Percentiles rank a stretch among this genome's conserved stretches.
These are phyloP conservation scores for Zelopaecilomyces penicillatus DNA, from an alignment of 2,329 filamentous ascomycete genomes.

Conservation along the genomic window DNA sequence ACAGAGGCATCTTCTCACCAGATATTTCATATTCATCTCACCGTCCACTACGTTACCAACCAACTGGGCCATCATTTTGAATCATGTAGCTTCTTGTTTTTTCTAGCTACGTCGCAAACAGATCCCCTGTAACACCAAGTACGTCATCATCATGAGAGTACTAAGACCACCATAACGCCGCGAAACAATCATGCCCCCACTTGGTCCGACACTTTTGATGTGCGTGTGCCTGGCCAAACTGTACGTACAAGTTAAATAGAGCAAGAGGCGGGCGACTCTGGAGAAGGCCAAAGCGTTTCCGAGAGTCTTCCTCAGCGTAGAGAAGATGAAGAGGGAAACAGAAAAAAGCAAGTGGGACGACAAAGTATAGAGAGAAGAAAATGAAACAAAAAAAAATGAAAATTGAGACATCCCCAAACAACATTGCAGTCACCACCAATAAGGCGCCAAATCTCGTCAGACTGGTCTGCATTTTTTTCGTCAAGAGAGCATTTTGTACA, in stretches of 20 bases:
- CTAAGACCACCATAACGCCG: constrained; percentile 19
- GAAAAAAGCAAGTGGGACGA: not conserved
- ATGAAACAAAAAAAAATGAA: not conserved
- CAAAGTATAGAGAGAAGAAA: not conserved
- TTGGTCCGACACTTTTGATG: constrained; percentile 37
- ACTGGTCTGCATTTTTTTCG: not conserved
- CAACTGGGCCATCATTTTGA: not conserved
- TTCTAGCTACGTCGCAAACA: constrained; percentile 16
- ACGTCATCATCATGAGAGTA: constrained; percentile 16
- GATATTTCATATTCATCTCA: too few species aligned
- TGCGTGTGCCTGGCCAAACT: constrained; percentile 35
- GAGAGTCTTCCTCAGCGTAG: constrained; percentile 1
- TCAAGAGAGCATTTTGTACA: constrained; percentile 18
- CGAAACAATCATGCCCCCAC: constrained; percentile 17
- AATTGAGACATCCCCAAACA: too few species aligned
- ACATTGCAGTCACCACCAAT: too few species aligned
- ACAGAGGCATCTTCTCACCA: too few species aligned
- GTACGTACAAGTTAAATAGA: constrained; percentile 28
- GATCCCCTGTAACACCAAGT: constrained; percentile 20
- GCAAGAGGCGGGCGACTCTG: constrained; percentile 2
- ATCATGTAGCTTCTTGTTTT: constrained; percentile 21
- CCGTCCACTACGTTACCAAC: too few species aligned
- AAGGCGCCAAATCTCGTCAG: constrained; percentile 13
- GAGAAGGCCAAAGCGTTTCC: constrained; percentile 6
- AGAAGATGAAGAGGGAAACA: not conserved